Evolutionary conservation across 2,329 filamentous ascomycete species (phyloP).

Genomic region (Mycosphaerella sp.): DNA sequence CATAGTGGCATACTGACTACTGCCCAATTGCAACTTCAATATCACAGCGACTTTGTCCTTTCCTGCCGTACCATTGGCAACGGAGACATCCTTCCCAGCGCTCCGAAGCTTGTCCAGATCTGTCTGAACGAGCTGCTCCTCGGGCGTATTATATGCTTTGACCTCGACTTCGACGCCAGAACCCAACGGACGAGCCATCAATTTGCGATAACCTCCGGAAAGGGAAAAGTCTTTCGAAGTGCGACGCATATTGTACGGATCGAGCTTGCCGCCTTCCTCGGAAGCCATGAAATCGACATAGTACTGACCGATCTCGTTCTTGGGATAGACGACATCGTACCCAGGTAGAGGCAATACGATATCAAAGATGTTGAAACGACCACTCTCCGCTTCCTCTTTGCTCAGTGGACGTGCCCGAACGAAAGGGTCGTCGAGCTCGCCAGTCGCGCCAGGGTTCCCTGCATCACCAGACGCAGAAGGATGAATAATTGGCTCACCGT

Average conservation of each 20-base stretch:
- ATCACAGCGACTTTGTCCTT: constrained; percentile 58
- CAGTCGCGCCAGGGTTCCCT: constrained; percentile 25
- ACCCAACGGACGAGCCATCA: constrained; percentile 63
- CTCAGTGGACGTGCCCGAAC: constrained; percentile 67
- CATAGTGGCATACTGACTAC: constrained; percentile 81
- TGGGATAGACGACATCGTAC: constrained; percentile 80
- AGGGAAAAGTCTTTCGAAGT: constrained; percentile 82
- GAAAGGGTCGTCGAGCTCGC: constrained; percentile 54
- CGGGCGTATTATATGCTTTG: constrained; percentile 60
- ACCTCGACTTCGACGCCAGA: constrained; percentile 58
- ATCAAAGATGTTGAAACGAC: constrained; percentile 75
- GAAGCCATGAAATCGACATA: constrained; percentile 83
- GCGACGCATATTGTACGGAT: constrained; percentile 82
- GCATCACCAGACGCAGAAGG: constrained; percentile 39
- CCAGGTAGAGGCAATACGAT: constrained; percentile 88
- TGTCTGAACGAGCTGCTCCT: constrained; percentile 82
- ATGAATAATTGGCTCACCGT: constrained; percentile 60
- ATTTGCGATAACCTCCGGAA: constrained; percentile 79
- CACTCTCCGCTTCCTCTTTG: constrained; percentile 69
- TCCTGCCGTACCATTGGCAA: constrained; percentile 19
- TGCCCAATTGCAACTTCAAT: constrained; percentile 68
- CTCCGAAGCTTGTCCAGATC: constrained; percentile 63
- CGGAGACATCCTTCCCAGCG: constrained; percentile 17
- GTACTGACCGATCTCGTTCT: constrained; percentile 74
- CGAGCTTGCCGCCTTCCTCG: constrained; percentile 67